These are phyloP conservation scores for Geotrichum europaeum DNA, from an alignment of 1,139 yeast species.

Conservation along the genomic window DNA sequence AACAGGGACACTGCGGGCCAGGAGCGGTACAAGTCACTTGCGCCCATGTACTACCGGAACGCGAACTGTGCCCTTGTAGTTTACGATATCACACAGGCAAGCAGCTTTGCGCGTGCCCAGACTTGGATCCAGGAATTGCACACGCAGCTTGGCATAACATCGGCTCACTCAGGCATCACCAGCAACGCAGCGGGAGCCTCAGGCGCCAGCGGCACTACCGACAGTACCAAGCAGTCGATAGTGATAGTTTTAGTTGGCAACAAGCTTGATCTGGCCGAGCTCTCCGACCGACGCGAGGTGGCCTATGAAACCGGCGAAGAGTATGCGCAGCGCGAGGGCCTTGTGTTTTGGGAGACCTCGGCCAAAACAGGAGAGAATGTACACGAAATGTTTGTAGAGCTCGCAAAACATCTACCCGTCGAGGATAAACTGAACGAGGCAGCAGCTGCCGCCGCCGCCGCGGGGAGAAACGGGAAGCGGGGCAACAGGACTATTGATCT, in stretches of 20 bases:
- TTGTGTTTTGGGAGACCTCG: conserved; percentile 88
- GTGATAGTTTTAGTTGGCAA: conserved; percentile 92
- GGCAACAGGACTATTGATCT: neutral
- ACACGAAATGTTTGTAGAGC: conserved; percentile 20
- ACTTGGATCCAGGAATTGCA: conserved; percentile 97
- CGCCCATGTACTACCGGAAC: conserved; percentile 96
- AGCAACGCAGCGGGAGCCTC: neutral
- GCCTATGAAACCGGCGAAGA: conserved; percentile 72
- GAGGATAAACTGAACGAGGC: neutral
- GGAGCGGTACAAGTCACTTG: conserved; percentile 91
- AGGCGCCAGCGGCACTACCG: neutral
- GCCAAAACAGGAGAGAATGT: conserved; percentile 88
- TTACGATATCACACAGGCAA: conserved; percentile 93
- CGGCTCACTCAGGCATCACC: neutral
- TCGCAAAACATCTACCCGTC: neutral
- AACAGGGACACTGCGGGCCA: conserved; percentile 91
- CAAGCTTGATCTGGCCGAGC: conserved; percentile 59
- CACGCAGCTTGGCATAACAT: conserved; percentile 48
- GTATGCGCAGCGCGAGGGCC: conserved; percentile 76
- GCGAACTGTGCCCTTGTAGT: conserved; percentile 98
- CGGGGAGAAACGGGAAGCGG: neutral
- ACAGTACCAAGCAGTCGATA: conserved; percentile 74
- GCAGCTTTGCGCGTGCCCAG: conserved; percentile 95
- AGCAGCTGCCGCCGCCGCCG: neutral
- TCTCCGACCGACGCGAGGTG: conserved; percentile 50